A percentile compares a stretch with the other conserved stretches of the same genome.
Evolutionary conservation across 148 eudicot genomes (phyloP).

Genomic region (Fagopyrum tataricum): DNA sequence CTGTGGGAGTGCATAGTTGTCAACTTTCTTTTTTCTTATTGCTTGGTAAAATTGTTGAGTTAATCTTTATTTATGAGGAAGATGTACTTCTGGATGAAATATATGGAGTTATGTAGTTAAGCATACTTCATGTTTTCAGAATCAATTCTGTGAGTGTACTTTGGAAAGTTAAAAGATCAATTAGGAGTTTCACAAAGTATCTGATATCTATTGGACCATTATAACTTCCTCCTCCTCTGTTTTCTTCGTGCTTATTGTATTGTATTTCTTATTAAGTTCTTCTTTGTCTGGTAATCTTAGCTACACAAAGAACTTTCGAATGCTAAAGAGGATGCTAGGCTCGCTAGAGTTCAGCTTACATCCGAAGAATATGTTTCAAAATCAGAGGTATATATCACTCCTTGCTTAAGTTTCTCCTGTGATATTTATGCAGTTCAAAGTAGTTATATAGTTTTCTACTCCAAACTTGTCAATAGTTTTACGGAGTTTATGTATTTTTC

Average conservation of each 20-base stretch:
- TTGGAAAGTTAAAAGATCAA: not conserved
- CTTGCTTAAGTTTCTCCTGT: not conserved
- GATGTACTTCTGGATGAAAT: not conserved
- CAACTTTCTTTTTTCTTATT: not conserved
- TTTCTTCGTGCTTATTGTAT: not conserved
- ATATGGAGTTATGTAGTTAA: not conserved
- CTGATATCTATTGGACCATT: not conserved
- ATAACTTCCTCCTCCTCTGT: not conserved
- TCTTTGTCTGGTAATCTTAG: constrained; percentile 23
- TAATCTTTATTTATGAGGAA: not conserved
- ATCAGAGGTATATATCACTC: constrained; percentile 24
- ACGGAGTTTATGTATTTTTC: not conserved
- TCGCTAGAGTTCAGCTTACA: constrained; percentile 38
- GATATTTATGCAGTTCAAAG: not conserved
- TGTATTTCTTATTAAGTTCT: constrained; percentile 1
- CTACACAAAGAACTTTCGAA: constrained; percentile 47
- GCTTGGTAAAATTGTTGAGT: not conserved
- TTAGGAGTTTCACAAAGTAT: not conserved
- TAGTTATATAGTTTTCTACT: not conserved
- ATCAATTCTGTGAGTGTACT: not conserved
- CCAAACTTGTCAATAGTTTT: not conserved
- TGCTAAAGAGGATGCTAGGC: constrained; percentile 55
- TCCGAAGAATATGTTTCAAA: constrained; percentile 23
- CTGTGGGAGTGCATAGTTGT: not conserved
- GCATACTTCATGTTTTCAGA: not conserved